A percentile compares a stretch with the other conserved stretches of the same genome.
Evolutionary conservation across 2,329 filamentous ascomycete genomes (phyloP).

Genomic region (Stachybotrys chlorohalonatus): DNA sequence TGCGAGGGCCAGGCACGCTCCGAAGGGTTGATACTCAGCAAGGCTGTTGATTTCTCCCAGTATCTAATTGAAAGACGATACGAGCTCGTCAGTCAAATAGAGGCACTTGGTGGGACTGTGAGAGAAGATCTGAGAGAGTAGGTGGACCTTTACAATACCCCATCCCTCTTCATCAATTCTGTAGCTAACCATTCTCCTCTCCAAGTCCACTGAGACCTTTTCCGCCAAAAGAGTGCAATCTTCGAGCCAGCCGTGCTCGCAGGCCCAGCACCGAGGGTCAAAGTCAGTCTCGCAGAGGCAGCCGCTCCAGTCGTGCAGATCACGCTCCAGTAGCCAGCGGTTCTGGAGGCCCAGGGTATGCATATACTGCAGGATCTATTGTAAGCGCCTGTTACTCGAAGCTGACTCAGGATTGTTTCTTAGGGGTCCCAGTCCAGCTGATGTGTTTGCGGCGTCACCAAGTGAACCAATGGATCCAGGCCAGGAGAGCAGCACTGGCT

Average conservation of each 20-base stretch:
- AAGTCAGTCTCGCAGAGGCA: no score
- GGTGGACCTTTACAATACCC: constrained; percentile 4
- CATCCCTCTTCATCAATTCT: neutral
- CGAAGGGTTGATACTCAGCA: constrained; percentile 73
- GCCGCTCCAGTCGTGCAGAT: no score
- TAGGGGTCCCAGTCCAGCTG: no score
- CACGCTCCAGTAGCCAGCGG: no score
- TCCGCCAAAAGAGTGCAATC: neutral
- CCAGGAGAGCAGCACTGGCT: no score
- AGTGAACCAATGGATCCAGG: no score
- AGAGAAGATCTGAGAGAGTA: constrained; percentile 35
- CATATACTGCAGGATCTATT: no score
- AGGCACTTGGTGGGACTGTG: constrained; percentile 49
- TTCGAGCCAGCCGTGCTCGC: neutral
- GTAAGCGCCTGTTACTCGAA: no score
- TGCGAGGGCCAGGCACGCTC: constrained; percentile 76
- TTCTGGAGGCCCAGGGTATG: no score
- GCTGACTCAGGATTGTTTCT: no score
- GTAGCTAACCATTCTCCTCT: neutral
- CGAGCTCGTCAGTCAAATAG: constrained; percentile 47
- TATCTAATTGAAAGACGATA: constrained; percentile 50
- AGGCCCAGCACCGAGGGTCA: no score
- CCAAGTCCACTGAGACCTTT: neutral
- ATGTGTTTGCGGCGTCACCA: no score
- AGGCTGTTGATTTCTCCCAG: constrained; percentile 57